Evolutionary conservation across 805 yeast species (phyloP), one percentile per base, ranked within the genome.

Genomic region (Crinitomyces ghanaensis): DNA sequence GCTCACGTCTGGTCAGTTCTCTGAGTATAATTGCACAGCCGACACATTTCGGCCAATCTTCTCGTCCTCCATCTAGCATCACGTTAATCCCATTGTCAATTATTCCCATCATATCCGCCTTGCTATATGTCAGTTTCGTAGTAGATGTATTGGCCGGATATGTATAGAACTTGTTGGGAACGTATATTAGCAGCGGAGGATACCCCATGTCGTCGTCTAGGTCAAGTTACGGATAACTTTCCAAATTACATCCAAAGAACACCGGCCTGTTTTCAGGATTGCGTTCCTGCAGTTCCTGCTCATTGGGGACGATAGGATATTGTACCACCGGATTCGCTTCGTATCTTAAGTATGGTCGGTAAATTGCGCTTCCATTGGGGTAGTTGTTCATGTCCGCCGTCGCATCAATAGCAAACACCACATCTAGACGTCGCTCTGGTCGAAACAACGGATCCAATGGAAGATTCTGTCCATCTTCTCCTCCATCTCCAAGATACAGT

Each of bases 21-120:
- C 95, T 73, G 54, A 82, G 75, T 36, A 84, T 62, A 30, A 82
- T 70, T 3, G 94, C 94, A 65, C 95, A 84, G 3, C 81, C 82
- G 30, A 84, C 65, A 61, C 94, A 84, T 5, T 73, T 66, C 24
- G 71, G 60, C 76, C 82, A 83, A 26, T 77, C 72, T 6, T 93
- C 76, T 21, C 72, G 59, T 51, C 82, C 82, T 39, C 66, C 65
- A 50, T 80, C 68, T 2, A 88, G 64, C 15, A 81, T 68, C 8
- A 74, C 68, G 48, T 81, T 85, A 54, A 74, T 81, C 9, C 94
- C 94, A 52, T 84, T 84, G 46, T 65, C 57, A 37, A 84, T 70
- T 63, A 82, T 68, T 0, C 65, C 61, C 30, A 62, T 54, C 47
- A 73, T 72, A 49, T 78, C 83, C 2, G 62, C 62, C 30, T 66